Base-by-base conservation (phyloP, 2,329 filamentous ascomycete genomes). In the Epichloe coenophiala region DNA sequence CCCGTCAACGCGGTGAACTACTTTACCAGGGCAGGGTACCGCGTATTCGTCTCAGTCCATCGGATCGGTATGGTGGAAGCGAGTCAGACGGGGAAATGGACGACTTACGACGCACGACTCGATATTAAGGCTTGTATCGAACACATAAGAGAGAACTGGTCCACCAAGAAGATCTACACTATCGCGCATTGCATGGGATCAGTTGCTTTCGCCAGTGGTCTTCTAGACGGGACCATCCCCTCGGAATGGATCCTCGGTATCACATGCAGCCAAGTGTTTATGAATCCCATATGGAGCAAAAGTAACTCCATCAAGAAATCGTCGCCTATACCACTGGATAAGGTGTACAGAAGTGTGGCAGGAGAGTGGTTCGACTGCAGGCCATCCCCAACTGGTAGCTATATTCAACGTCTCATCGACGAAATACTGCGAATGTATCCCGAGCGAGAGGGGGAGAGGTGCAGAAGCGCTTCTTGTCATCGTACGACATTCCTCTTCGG, bases 131-230 rank as follows among this genome's bases (percentile, higher is more conserved):
- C 79, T 3, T 75, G 72, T 37, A 62, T 82, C 9, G 67, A 77
- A 53, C 68, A 68, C 55, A 76, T 83, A 49, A 73, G 77, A 5
- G 51, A 64, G 35, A 49, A 63, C 1, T 67, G 66, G 53, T 58
- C 63, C 12, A 54, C 57, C 0, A 49, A 61, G 21, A 71, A 69
- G 47, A 64, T 80, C 37, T 83, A 84, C 61, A 72, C 72, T 3
- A 70, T 84, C 37, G 71, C 75, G 1, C 80, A 84, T 63, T 84
- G 80, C 62, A 77, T 81, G 71, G 81, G 80, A 27, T 75, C 76
- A 42, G 77, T 83, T 0, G 76, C 80, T 1, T 71, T 78, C 49
- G 65, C 76, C 0, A 66, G 71, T 4, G 80, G 78, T n/a, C 67
- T 84, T 1, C 70, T 84, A 1, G 78, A 81, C 59, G 79, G 80